Evolutionary conservation across 1,284 basidiomycete genomes (phyloP).

Genomic region (Flammula alnicola): DNA sequence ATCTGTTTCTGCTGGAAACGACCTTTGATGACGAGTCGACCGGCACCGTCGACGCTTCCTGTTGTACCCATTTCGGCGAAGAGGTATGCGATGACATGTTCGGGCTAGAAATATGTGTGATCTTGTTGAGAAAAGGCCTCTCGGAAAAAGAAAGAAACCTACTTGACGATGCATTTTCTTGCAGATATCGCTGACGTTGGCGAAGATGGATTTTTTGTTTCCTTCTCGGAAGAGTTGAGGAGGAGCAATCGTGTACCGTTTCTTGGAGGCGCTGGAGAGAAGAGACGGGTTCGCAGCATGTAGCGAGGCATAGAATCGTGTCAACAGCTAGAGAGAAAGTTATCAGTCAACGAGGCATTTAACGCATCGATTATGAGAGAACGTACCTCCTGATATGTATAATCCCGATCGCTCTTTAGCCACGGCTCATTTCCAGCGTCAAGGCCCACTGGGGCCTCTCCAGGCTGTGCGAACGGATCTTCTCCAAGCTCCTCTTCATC

Average conservation of each 20-base stretch:
- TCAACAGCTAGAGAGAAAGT: constrained; percentile 70
- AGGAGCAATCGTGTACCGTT: constrained; percentile 97
- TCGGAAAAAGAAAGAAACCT: constrained; percentile 9
- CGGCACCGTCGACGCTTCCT: constrained; percentile 92
- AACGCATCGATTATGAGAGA: neutral
- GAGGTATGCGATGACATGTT: constrained; percentile 97
- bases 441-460: constrained; percentile 57
- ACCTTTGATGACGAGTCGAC: constrained; percentile 95
- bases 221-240: constrained; percentile 93
- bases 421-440: constrained; percentile 82
- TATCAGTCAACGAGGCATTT: constrained; percentile 5
- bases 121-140: neutral
- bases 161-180: constrained; percentile 94
- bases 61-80: constrained; percentile 99
- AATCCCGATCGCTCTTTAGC: constrained; percentile 93
- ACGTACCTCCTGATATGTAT: constrained; percentile 89
- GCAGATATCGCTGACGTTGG: constrained; percentile 97
- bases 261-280: constrained; percentile 79
- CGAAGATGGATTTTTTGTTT: constrained; percentile 97
- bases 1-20: constrained; percentile 99
- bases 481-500: constrained; percentile 86
- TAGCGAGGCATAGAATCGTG: constrained; percentile 90
- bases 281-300: constrained; percentile 96
- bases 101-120: constrained; percentile 59
- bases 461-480: constrained; percentile 75